Conservation (phyloP, 345 rosid genomes). For the Barbarea vulgaris region DNA sequence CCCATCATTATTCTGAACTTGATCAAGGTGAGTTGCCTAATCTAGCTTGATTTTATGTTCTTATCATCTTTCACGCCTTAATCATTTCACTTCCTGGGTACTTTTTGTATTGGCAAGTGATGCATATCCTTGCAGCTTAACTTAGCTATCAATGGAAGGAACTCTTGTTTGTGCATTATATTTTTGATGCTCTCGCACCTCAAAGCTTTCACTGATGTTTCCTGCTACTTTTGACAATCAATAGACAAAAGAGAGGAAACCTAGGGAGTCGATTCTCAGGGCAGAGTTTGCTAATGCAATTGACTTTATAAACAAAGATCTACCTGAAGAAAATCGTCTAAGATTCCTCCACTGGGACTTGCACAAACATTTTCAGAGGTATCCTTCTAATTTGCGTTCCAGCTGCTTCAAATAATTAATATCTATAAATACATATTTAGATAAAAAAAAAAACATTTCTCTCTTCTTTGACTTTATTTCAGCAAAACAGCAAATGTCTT, state of each 20-base stretch:
- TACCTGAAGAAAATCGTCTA: constrained; percentile 73
- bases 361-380: constrained; percentile 87
- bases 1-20: constrained; percentile 93
- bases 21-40: constrained; percentile 69
- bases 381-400: constrained; percentile 13
- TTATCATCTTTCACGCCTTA: constrained; percentile 7
- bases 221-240: constrained; percentile 9
- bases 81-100: background rate
- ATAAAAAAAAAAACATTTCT: background rate
- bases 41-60: constrained; percentile 19
- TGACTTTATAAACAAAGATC: constrained; percentile 83
- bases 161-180: constrained; percentile 5
- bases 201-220: constrained; percentile 18
- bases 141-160: background rate
- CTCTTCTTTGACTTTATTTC: constrained; percentile 38
- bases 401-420: constrained; percentile 15
- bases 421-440: background rate
- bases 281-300: constrained; percentile 97
- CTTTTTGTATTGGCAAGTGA: constrained; percentile 9
- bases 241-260: constrained; percentile 52
- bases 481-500: constrained; percentile 86
- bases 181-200: background rate
- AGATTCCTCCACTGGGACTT: constrained; percentile 60
- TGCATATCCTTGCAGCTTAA: constrained; percentile 22
- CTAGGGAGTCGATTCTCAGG: constrained; percentile 93